Evolutionary conservation across 1,284 basidiomycete species (phyloP), one percentile per base, ranked within the genome.

Genomic region (Naganishia cerealis): DNA sequence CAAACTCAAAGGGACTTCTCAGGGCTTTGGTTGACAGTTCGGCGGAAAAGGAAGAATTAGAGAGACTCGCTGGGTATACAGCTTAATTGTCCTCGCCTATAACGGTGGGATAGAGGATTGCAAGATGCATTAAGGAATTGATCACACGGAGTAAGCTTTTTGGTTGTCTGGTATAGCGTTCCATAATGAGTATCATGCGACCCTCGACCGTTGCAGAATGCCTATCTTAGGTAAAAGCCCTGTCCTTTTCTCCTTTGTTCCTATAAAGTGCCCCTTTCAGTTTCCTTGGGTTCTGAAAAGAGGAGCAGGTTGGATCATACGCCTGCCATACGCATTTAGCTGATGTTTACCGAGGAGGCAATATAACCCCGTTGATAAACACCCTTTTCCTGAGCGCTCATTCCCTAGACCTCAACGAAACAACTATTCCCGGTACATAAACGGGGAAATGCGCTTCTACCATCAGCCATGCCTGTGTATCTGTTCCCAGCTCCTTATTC

Each of bases 1-100:
- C 82, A 61, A 68, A 75, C 26, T 36, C 38, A 40, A 46, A 54
- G 42, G 59, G 43, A 26, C 52, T 58, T 21, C 50, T 67, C 33
- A 57, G 65, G 24, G 46, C 56, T 15, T 39, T 67, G 18, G 65
- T 67, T 2, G 57, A 67, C 24, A 52, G 46, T 53, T 67, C 65
- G 43, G n/a, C 54, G 13, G 56, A 67, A 33, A 67, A 67, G 65
- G 21, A 26, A 24, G 56, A 67, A 0, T 38, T 67, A 24, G 65
- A 67, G 53, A 56, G 12, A 8, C 52, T 59, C 36, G 65, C 65
- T 10, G 59, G 48, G 15, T 62, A 15, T 33, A 36, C 6, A 24
- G 33, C 46, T 1, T 62, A 52, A 33, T 24, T 50, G 46, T 50
- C 21, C 15, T 24, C 29, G 29, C 29, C 29, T 6, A 24, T 5